Evolutionary conservation across 225 moss, liverwort and hornwort species (phyloP).

Genomic region (Rhytidiadelphus loreus): DNA sequence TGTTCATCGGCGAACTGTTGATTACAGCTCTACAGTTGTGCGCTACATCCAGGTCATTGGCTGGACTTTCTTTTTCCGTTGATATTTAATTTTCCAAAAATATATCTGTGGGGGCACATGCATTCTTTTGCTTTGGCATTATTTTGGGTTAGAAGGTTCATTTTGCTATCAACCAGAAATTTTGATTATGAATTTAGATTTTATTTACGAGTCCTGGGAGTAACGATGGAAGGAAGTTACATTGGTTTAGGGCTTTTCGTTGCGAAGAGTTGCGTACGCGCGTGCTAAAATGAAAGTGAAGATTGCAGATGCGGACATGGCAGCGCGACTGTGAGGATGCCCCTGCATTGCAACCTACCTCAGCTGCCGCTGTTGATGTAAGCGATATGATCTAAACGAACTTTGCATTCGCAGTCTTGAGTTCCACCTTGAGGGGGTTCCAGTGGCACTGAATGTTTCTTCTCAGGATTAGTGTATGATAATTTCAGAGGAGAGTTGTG

Average conservation of each 20-base stretch:
- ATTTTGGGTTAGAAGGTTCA: not conserved
- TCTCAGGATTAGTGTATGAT: not conserved
- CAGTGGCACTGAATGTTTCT: not conserved
- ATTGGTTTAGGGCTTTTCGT: conserved; percentile 7
- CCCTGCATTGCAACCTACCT: conserved; percentile 81
- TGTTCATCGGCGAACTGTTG: conserved; percentile 90
- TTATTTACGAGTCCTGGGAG: not conserved
- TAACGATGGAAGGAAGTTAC: not conserved
- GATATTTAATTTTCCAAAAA: not conserved
- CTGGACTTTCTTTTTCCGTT: not conserved
- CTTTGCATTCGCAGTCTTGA: not conserved
- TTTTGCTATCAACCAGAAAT: not conserved
- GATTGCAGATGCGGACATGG: conserved; percentile 82
- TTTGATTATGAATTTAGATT: not conserved
- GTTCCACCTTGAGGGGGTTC: not conserved
- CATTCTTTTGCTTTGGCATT: not conserved
- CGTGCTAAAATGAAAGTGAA: not conserved
- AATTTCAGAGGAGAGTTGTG: not conserved
- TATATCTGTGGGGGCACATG: not conserved
- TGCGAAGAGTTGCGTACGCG: not conserved
- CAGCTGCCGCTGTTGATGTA: conserved; percentile 83
- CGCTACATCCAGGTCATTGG: conserved; percentile 79
- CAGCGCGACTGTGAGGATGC: conserved; percentile 92
- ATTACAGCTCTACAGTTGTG: conserved; percentile 93
- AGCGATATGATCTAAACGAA: not conserved